These are phyloP conservation scores for Triticum aestivum DNA, from an alignment of 176 grass and related monocot genomes.

Conservation along the genomic window DNA sequence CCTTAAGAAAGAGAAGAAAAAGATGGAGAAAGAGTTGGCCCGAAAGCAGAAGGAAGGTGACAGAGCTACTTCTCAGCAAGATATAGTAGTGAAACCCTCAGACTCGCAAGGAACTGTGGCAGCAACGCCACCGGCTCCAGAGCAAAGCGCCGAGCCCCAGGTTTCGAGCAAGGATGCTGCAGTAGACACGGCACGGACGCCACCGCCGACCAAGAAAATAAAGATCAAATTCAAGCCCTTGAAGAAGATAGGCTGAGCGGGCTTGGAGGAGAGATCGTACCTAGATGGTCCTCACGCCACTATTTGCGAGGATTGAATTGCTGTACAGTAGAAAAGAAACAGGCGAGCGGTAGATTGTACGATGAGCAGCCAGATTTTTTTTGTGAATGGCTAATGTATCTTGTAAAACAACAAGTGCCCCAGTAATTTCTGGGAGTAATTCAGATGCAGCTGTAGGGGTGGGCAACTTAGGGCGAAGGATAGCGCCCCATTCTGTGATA, in stretches of 20 bases:
- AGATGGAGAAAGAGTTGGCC: constrained; percentile 74
- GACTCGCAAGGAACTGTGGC: constrained; percentile 22
- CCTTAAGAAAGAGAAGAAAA: constrained; percentile 86
- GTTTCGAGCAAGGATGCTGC: constrained; percentile 50
- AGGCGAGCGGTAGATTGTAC: constrained; percentile 41
- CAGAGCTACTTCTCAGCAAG: constrained; percentile 30
- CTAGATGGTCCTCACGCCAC: background rate
- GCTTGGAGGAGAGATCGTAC: background rate
- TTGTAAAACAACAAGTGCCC: constrained; percentile 27
- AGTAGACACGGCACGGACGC: constrained; percentile 40
- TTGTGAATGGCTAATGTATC: constrained; percentile 38
- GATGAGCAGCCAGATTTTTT: constrained; percentile 36
- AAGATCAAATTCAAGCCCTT: constrained; percentile 75
- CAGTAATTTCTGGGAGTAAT: constrained; percentile 40
- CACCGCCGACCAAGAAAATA: constrained; percentile 51
- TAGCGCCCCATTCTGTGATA: background rate
- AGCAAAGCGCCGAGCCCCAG: constrained; percentile 42
- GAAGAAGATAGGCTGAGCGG: constrained; percentile 1
- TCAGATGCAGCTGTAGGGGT: constrained; percentile 25
- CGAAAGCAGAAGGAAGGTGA: constrained; percentile 58
- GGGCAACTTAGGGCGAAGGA: background rate
- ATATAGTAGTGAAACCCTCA: constrained; percentile 35
- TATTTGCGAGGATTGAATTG: constrained; percentile 23
- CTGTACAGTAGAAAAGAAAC: constrained; percentile 37
- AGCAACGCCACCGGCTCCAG: constrained; percentile 29